These are phyloP conservation scores for Populus deltoides DNA, from an alignment of 345 rosid species.

Conservation along the genomic window DNA sequence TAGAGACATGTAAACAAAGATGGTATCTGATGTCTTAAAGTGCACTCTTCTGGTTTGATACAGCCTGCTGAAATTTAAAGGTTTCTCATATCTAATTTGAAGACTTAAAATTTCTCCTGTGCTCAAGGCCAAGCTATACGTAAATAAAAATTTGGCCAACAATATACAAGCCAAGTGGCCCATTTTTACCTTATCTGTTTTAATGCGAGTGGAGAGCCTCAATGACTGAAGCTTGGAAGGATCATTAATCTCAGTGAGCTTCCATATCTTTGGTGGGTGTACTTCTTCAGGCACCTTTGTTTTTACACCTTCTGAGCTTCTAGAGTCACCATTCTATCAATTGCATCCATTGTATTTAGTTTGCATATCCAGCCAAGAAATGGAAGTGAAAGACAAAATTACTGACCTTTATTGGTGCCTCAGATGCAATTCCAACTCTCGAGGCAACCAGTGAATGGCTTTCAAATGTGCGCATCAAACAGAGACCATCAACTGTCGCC, in stretches of 20 bases:
- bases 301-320: conserved; percentile 24
- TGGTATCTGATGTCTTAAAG: background rate
- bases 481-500: conserved; percentile 26
- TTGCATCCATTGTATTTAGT: background rate
- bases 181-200: conserved; percentile 30
- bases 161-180: background rate
- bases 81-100: background rate
- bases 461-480: conserved; percentile 24
- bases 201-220: conserved; percentile 27
- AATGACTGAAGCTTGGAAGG: conserved; percentile 31
- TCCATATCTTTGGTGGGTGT: conserved; percentile 19
- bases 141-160: background rate
- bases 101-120: background rate
- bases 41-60: background rate
- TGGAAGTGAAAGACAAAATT: background rate
- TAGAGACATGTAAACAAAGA: background rate
- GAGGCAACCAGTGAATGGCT: conserved; percentile 15
- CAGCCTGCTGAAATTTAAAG: background rate
- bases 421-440: conserved; percentile 12
- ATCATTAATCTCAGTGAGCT: conserved; percentile 30
- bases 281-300: conserved; percentile 25
- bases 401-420: conserved; percentile 1
- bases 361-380: background rate
- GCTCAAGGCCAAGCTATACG: background rate
- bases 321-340: conserved; percentile 34